Evolutionary conservation across 208 protist species (phyloP).

Genomic region (Herpetomonas tarakana): DNA sequence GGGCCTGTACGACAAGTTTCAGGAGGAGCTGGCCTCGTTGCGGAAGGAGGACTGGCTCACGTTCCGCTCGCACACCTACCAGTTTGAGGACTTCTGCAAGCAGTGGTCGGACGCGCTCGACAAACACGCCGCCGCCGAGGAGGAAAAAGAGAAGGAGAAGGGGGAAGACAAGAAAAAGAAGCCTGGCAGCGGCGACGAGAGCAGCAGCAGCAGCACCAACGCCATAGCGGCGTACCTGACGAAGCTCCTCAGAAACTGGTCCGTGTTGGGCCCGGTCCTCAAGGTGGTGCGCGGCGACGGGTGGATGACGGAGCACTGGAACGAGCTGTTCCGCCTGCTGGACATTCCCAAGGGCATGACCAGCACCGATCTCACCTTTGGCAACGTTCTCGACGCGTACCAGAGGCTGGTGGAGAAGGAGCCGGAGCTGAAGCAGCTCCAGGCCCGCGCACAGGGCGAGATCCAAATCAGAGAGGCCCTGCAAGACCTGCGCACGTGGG

Average conservation of each 20-base stretch:
- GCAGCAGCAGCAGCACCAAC: constrained; percentile 13
- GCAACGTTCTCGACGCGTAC: constrained; percentile 84
- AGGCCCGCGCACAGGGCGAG: constrained; percentile 92
- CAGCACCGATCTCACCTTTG: constrained; percentile 86
- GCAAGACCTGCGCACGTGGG: constrained; percentile 94
- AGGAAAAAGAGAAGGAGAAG: background rate
- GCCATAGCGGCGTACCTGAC: constrained; percentile 68
- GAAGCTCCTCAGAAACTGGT: constrained; percentile 67
- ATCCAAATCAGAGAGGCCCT: constrained; percentile 94
- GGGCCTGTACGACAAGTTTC: constrained; percentile 86
- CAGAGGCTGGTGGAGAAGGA: constrained; percentile 76
- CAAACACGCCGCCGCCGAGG: constrained; percentile 8
- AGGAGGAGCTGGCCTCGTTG: constrained; percentile 62
- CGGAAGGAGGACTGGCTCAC: constrained; percentile 93
- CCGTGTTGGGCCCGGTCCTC: constrained; percentile 67
- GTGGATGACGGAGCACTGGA: constrained; percentile 97
- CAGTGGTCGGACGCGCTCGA: constrained; percentile 72
- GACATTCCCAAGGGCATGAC: constrained; percentile 70
- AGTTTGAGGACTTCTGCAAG: constrained; percentile 94
- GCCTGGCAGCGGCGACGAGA: background rate
- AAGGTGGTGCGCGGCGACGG: constrained; percentile 94
- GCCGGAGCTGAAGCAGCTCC: constrained; percentile 90
- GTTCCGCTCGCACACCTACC: constrained; percentile 89
- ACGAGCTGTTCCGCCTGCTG: constrained; percentile 90
- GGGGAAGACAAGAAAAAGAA: constrained; percentile 8